phyloP scores from a whole-genome alignment of 75 land plant genomes.

The Picea sitchensis region DNA sequence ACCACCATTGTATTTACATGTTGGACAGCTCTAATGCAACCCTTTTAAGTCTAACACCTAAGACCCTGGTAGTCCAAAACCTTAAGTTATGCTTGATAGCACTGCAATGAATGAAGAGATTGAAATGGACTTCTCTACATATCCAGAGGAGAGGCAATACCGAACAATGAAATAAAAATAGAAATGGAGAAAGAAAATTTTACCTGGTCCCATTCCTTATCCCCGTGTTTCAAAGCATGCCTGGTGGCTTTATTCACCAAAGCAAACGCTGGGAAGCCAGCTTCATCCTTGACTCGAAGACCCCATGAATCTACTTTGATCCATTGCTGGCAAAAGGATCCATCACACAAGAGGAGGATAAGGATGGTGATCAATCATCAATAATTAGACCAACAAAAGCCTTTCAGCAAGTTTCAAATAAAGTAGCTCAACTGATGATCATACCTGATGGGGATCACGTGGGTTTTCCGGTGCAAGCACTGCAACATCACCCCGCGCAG shows the following conservation, averaged over 20 bases:
- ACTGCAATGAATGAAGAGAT: no score
- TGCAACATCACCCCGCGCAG: slow-evolving; percentile 9
- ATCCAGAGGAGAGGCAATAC: no score
- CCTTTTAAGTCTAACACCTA: no score
- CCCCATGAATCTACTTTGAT: slow-evolving; percentile 56
- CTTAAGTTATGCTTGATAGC: no score
- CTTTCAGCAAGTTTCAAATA: background rate
- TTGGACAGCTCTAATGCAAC: no score
- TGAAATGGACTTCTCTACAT: no score
- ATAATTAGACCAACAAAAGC: background rate
- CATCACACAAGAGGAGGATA: background rate
- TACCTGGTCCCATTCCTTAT: background rate
- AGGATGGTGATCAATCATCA: background rate
- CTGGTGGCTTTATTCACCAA: slow-evolving; percentile 71
- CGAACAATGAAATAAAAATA: no score
- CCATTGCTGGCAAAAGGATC: slow-evolving; percentile 52
- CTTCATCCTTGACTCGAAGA: slow-evolving; percentile 55
- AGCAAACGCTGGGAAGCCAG: slow-evolving; percentile 65
- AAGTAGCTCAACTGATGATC: background rate
- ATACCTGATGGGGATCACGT: slow-evolving; percentile 7
- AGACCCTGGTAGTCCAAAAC: no score
- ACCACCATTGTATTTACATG: no score
- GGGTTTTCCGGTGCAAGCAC: background rate
- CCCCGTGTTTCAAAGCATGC: slow-evolving; percentile 48
- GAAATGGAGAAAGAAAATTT: no score